phyloP scores from a whole-genome alignment of 257 asterid genomes.

The Cinchona pubescens region DNA sequence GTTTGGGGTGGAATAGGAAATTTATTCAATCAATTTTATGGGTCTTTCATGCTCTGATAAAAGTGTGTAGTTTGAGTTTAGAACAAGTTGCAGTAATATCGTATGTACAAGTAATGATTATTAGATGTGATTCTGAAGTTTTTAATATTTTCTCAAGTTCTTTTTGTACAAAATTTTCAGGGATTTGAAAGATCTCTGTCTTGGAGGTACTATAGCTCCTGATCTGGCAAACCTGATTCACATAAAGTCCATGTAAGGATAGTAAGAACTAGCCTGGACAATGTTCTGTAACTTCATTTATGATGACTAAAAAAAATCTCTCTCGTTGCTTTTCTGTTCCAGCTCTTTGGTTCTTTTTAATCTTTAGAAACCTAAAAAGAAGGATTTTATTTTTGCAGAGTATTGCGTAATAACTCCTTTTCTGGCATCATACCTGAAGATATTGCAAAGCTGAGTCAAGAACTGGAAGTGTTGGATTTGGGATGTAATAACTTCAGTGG shows the following conservation, averaged over 20 bases:
- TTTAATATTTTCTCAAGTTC: neutral
- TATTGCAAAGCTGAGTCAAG: conserved; percentile 50
- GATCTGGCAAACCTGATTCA: conserved; percentile 57
- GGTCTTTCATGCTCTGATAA: neutral
- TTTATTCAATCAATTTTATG: neutral
- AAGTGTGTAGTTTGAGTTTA: neutral
- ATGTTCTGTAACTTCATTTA: neutral
- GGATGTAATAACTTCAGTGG: conserved; percentile 80
- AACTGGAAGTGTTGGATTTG: conserved; percentile 70
- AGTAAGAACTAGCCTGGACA: neutral
- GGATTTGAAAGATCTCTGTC: conserved; percentile 64
- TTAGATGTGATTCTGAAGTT: neutral
- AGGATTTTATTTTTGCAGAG: conserved; percentile 39
- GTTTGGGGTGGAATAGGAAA: neutral
- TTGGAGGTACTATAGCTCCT: conserved; percentile 66
- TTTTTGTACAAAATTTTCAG: conserved; percentile 34
- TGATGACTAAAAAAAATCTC: neutral
- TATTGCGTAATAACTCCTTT: conserved; percentile 77
- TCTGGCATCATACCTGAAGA: conserved; percentile 68
- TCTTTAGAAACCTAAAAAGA: neutral
- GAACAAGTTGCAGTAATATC: neutral
- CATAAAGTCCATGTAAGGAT: conserved; percentile 62
- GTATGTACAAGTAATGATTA: no score
- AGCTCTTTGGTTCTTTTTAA: neutral
- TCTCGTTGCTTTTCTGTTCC: neutral